These are phyloP conservation scores for Cochlearia excelsa DNA, from an alignment of 345 rosid species.

Conservation along the genomic window DNA sequence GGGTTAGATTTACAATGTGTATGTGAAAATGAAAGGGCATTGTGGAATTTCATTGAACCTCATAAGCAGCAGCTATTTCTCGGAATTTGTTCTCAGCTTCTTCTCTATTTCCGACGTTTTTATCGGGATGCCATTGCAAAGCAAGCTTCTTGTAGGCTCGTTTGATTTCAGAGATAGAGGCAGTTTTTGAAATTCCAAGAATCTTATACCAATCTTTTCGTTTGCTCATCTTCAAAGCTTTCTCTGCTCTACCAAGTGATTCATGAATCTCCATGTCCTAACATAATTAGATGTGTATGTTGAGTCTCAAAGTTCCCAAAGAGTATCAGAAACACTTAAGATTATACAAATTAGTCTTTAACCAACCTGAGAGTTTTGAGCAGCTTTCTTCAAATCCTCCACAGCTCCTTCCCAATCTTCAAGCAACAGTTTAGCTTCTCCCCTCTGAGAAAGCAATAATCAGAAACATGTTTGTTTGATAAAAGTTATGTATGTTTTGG, in stretches of 20 bases:
- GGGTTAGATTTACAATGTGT: neutral
- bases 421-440: slow-evolving; percentile 86
- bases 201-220: slow-evolving; percentile 97
- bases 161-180: slow-evolving; percentile 81
- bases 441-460: slow-evolving; percentile 52
- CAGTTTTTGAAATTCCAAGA: slow-evolving; percentile 75
- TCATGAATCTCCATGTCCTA: slow-evolving; percentile 85
- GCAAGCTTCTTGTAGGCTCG: slow-evolving; percentile 96
- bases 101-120: slow-evolving; percentile 88
- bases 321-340: neutral
- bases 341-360: slow-evolving; percentile 6
- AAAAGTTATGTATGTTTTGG: neutral
- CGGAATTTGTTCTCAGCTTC: slow-evolving; percentile 89
- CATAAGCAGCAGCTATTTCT: slow-evolving; percentile 97
- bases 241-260: slow-evolving; percentile 82
- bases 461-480: slow-evolving; percentile 11
- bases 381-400: slow-evolving; percentile 79
- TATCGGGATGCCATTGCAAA: slow-evolving; percentile 97
- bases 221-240: slow-evolving; percentile 93
- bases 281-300: slow-evolving; percentile 12
- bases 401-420: slow-evolving; percentile 99
- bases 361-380: slow-evolving; percentile 83
- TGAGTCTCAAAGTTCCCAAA: slow-evolving; percentile 13
- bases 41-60: slow-evolving; percentile 44
- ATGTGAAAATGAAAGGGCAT: slow-evolving; percentile 5